These are phyloP conservation scores for Dryas integrifolia DNA, from an alignment of 331 rosid genomes.

Conservation along the genomic window DNA sequence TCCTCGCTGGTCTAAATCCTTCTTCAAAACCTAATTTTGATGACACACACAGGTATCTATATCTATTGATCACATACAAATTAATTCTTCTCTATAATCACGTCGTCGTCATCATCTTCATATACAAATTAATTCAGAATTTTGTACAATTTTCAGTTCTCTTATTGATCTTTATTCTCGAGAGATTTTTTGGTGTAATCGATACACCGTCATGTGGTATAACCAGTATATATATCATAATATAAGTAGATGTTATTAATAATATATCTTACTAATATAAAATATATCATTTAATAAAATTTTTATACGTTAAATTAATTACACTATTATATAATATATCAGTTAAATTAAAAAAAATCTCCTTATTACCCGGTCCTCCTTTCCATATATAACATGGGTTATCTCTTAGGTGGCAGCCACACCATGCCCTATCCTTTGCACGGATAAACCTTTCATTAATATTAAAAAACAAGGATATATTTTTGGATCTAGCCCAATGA, in stretches of 20 bases:
- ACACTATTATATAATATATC: too few species aligned
- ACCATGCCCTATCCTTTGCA: not conserved
- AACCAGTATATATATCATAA: too few species aligned
- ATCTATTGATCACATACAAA: constrained; percentile 20
- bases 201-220: too few species aligned
- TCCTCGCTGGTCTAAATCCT: constrained; percentile 16
- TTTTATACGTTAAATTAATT: too few species aligned
- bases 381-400: not conserved
- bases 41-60: constrained; percentile 5
- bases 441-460: not conserved
- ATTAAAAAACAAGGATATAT: constrained; percentile 21
- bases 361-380: not conserved
- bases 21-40: constrained; percentile 29
- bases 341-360: too few species aligned
- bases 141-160: not conserved
- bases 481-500: constrained; percentile 3
- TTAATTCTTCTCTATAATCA: constrained; percentile 36
- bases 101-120: constrained; percentile 8
- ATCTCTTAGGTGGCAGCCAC: not conserved
- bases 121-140: not conserved
- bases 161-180: not conserved
- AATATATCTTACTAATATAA: too few species aligned
- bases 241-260: too few species aligned
- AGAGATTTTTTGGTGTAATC: too few species aligned
- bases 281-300: too few species aligned